phyloP scores from a whole-genome alignment of 495 filamentous ascomycete species.

The Talaromyces ruber region DNA sequence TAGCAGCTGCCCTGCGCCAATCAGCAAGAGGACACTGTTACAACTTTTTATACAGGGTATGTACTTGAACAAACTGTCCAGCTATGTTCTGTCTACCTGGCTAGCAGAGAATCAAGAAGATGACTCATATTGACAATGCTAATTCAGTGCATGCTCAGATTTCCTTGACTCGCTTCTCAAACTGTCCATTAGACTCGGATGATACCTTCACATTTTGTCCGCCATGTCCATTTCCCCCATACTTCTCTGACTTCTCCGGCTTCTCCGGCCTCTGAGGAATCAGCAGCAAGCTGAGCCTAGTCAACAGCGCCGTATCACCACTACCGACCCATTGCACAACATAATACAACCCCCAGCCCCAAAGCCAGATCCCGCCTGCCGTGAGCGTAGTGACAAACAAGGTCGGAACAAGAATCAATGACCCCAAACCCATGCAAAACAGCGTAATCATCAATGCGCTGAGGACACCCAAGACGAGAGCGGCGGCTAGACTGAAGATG shows the following conservation, averaged over 20 bases:
- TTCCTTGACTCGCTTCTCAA: not conserved
- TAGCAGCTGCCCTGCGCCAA: not conserved
- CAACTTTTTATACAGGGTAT: no score
- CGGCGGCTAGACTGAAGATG: conserved; percentile 44
- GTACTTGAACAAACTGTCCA: no score
- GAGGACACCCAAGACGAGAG: conserved; percentile 37
- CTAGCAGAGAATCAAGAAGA: not conserved
- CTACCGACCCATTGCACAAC: not conserved
- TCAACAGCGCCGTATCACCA: conserved; percentile 6
- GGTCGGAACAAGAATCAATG: conserved; percentile 53
- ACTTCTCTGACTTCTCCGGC: not conserved
- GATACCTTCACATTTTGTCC: not conserved
- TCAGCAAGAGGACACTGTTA: conserved; percentile 5
- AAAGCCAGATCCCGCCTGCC: conserved; percentile 53
- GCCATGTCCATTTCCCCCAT: not conserved
- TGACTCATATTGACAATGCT: not conserved
- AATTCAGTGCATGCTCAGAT: not conserved
- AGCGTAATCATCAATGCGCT: conserved; percentile 47
- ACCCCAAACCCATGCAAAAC: conserved; percentile 53
- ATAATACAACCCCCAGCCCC: conserved; percentile 45
- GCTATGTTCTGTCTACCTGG: not conserved
- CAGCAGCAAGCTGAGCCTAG: not conserved
- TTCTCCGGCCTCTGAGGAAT: not conserved
- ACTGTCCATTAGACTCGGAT: not conserved
- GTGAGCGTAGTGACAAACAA: conserved; percentile 49